Percentiles rank a stretch among this genome's conserved stretches.
These are phyloP conservation scores for Yamadazyma takamatsuzukensis DNA, from an alignment of 805 yeast genomes.

Conservation along the genomic window DNA sequence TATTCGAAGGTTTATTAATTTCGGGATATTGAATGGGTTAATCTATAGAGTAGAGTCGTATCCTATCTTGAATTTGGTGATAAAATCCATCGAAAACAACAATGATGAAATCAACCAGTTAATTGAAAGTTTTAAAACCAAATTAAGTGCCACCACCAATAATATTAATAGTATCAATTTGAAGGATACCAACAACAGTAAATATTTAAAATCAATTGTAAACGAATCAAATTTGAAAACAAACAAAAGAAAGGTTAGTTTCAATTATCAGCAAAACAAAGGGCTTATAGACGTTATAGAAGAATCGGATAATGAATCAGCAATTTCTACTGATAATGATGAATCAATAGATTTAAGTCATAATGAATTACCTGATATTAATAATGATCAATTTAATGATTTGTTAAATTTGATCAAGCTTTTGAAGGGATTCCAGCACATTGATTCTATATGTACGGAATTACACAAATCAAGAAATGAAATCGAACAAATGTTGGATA, in stretches of 20 bases:
- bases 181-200: conserved; percentile 7
- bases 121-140: conserved; percentile 10
- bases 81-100: conserved; percentile 32
- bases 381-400: conserved; percentile 20
- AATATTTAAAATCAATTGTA: conserved; percentile 16
- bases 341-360: conserved; percentile 3
- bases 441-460: conserved; percentile 71
- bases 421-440: conserved; percentile 49
- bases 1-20: conserved; percentile 76
- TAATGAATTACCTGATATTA: conserved; percentile 5
- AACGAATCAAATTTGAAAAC: conserved; percentile 20
- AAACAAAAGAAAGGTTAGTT: conserved; percentile 30
- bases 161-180: conserved; percentile 8
- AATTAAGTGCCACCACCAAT: conserved; percentile 7
- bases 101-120: conserved; percentile 18
- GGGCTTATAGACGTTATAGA: conserved; percentile 9
- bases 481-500: conserved; percentile 45
- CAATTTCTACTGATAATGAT: conserved; percentile 6
- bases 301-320: conserved; percentile 8
- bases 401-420: conserved; percentile 39
- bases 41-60: conserved; percentile 77
- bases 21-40: conserved; percentile 79
- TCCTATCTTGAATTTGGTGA: conserved; percentile 53
- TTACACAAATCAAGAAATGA: conserved; percentile 53
- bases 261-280: conserved; percentile 15